Conservation (phyloP, 345 rosid species). For the Citropsis articulata region DNA sequence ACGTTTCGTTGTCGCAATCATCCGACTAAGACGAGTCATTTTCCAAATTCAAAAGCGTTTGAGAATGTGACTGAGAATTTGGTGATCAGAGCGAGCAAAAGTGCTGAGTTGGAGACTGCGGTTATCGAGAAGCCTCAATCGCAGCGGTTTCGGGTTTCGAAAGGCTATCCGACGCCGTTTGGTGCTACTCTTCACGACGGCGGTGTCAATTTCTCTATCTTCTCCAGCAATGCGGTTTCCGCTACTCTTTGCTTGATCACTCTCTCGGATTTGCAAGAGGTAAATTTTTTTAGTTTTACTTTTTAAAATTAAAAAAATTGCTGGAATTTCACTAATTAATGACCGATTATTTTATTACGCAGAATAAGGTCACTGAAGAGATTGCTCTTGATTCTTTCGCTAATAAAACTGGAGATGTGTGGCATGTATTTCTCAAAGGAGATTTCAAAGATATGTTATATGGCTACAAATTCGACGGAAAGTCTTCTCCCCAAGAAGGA, state of each 20-base stretch:
- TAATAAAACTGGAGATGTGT: slow-evolving; percentile 76
- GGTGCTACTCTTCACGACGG: slow-evolving; percentile 67
- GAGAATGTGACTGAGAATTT: not conserved
- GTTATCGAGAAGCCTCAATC: slow-evolving; percentile 42
- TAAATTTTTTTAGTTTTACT: slow-evolving; percentile 6
- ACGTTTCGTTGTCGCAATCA: not conserved
- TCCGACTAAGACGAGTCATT: not conserved
- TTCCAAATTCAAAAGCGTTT: not conserved
- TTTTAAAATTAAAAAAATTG: too few species aligned
- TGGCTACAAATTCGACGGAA: slow-evolving; percentile 78
- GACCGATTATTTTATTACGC: slow-evolving; percentile 16
- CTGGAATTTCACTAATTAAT: not conserved
- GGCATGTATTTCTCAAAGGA: slow-evolving; percentile 83
- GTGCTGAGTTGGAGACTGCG: slow-evolving; percentile 37
- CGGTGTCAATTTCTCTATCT: slow-evolving; percentile 86
- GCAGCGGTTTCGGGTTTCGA: slow-evolving; percentile 38
- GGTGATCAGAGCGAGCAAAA: slow-evolving; percentile 29
- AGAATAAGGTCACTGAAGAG: slow-evolving; percentile 71
- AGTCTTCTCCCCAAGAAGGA: slow-evolving; percentile 67
- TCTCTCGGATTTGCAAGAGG: slow-evolving; percentile 68
- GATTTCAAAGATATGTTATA: slow-evolving; percentile 69
- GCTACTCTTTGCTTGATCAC: slow-evolving; percentile 71
- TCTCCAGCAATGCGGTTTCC: slow-evolving; percentile 65
- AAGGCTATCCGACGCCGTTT: slow-evolving; percentile 69
- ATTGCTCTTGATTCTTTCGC: slow-evolving; percentile 60